Percentiles rank a stretch among this genome's conserved stretches.
phyloP scores from a whole-genome alignment of 768 basidiomycete genomes.

The Hemileccinum rubropunctum region DNA sequence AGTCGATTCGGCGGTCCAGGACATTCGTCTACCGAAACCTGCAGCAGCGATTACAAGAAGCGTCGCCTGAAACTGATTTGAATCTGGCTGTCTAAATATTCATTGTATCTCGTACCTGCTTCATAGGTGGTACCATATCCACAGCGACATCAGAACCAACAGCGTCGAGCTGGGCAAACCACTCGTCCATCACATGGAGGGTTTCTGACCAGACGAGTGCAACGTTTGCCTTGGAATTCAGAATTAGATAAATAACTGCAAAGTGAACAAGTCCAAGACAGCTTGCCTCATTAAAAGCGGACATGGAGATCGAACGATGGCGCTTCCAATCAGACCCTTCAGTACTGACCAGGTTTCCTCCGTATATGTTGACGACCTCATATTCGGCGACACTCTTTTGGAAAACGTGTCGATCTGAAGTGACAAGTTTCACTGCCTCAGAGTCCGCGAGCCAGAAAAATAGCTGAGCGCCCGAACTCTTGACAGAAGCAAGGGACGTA shows the following conservation, averaged over 20 bases:
- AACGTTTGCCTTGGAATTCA: slow-evolving; percentile 37
- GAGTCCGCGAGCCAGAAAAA: slow-evolving; percentile 44
- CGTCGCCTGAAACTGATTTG: slow-evolving; percentile 23
- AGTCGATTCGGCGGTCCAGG: slow-evolving; percentile 32
- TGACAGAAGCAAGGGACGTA: slow-evolving; percentile 38
- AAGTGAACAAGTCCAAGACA: too few relatives aligned
- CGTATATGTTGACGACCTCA: slow-evolving; percentile 43
- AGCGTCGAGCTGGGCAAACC: slow-evolving; percentile 39
- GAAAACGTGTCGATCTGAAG: slow-evolving; percentile 34
- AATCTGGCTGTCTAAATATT: background rate
- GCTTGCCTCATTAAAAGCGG: slow-evolving; percentile 49
- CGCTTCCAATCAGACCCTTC: slow-evolving; percentile 48
- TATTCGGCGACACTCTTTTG: slow-evolving; percentile 41
- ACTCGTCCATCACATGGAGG: slow-evolving; percentile 38
- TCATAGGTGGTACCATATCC: slow-evolving; percentile 11
- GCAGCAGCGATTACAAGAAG: slow-evolving; percentile 42
- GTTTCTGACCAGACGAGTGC: slow-evolving; percentile 50
- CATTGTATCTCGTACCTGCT: slow-evolving; percentile 9
- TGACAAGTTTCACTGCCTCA: slow-evolving; percentile 39
- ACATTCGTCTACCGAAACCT: slow-evolving; percentile 38
- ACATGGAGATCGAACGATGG: slow-evolving; percentile 42
- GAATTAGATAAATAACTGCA: background rate
- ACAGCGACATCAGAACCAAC: slow-evolving; percentile 18
- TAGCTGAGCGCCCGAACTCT: slow-evolving; percentile 28
- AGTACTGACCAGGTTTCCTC: slow-evolving; percentile 40